Evolutionary conservation across 169 alveolate genomes (phyloP), one percentile per base, ranked within the genome.

Genomic region (Babesia divergens): DNA sequence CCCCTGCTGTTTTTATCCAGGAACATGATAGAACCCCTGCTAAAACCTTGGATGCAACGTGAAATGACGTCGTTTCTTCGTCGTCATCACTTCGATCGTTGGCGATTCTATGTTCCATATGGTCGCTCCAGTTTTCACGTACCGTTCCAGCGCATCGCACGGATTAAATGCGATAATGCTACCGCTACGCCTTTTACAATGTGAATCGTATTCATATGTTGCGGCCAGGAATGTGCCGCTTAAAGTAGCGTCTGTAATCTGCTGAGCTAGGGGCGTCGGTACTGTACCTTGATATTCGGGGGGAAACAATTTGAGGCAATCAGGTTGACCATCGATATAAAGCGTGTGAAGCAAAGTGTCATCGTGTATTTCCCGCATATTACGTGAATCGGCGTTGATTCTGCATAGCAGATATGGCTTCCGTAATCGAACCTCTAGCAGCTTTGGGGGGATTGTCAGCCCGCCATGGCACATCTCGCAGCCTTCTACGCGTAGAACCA

Each of bases 101-200:
- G n/a, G n/a, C n/a, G n/a, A n/a, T n/a, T n/a, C n/a, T n/a, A n/a
- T n/a, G n/a, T n/a, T n/a, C n/a, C n/a, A n/a, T n/a, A n/a, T n/a
- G n/a, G n/a, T n/a, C n/a, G n/a, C n/a, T 24, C 7, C 5, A 9
- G 37, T 4, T 0, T 1, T 22, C 26, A 51, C 74, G 28, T 51
- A 65, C 80, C 14, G 6, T 16, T 66, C 24, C 24, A 76, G 28
- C 26, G 32, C 22, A 24, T 8, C 6, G 40, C 62, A 60, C 8
- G 85, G 85, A 26, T 76, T 76, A 22, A 76, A 66, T 24, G 46
- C 44, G 13, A 66, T 9, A n/a, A 76, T 16, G 40, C 81, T 26
- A 1, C 85, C 85, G 2, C 29, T 28, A 7, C 85, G 68, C 2
- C 6, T 26, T 38, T 32, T 38, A 9, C 42, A 16, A 6, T 5